phyloP scores from a whole-genome alignment of 192 early-diverging fungal species.

The Podila epicladia region DNA sequence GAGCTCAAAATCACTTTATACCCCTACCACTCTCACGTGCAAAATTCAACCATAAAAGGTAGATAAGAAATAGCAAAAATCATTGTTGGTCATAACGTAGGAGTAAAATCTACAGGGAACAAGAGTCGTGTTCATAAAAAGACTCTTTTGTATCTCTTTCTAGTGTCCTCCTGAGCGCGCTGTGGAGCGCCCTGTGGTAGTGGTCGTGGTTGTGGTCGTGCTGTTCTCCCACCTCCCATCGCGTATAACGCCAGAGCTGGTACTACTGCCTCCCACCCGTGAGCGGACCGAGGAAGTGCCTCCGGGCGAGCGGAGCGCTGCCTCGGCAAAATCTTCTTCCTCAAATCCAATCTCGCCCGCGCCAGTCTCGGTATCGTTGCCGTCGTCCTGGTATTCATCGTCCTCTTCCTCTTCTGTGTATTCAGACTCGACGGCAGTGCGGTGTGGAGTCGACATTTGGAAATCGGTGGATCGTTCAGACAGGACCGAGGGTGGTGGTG shows the following conservation, averaged over 20 bases:
- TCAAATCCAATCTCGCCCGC: conserved; percentile 36
- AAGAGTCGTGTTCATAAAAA: not conserved
- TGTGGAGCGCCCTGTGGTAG: not conserved
- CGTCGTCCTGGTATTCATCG: conserved; percentile 12
- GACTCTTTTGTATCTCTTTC: too few species aligned
- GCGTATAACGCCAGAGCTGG: conserved; percentile 21
- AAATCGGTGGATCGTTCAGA: conserved; percentile 44
- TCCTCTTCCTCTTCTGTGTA: conserved; percentile 49
- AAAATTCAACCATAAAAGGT: not conserved
- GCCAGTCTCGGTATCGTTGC: conserved; percentile 26
- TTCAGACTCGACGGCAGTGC: conserved; percentile 44
- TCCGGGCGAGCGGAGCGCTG: conserved; percentile 24
- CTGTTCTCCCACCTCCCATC: not conserved
- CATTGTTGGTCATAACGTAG: not conserved
- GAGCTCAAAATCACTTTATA: not conserved
- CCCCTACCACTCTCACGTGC: not conserved
- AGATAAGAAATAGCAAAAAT: not conserved
- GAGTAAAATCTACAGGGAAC: not conserved
- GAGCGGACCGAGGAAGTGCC: conserved; percentile 11
- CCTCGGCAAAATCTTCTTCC: conserved; percentile 44
- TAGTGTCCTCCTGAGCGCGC: not conserved
- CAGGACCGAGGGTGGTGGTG: conserved; percentile 35
- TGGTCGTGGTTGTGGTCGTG: not conserved
- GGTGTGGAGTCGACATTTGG: conserved; percentile 25
- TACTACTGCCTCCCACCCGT: conserved; percentile 2